phyloP scores from a whole-genome alignment of 768 basidiomycete species.

The Mycena metata region DNA sequence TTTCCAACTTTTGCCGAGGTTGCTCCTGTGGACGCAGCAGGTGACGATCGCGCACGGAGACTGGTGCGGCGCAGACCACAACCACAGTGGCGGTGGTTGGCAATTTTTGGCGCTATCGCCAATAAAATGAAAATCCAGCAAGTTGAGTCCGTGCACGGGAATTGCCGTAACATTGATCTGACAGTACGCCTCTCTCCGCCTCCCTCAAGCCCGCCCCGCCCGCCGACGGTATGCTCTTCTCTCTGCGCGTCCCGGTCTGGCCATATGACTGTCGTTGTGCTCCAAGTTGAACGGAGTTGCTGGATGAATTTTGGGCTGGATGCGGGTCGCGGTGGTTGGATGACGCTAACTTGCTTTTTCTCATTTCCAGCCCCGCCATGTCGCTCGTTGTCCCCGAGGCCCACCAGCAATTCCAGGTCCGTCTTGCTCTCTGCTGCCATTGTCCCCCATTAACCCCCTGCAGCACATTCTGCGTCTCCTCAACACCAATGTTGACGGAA shows the following conservation, averaged over 20 bases:
- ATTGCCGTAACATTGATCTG: too few relatives aligned
- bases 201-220: not conserved
- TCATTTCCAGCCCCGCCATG: conserved; percentile 61
- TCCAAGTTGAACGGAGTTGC: conserved; percentile 15
- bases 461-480: conserved; percentile 99
- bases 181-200: too few relatives aligned
- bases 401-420: conserved; percentile 86
- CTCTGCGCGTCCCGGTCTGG: not conserved
- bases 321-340: conserved; percentile 6
- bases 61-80: too few relatives aligned
- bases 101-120: too few relatives aligned
- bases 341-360: conserved; percentile 23
- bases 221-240: conserved; percentile 11
- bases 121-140: too few relatives aligned
- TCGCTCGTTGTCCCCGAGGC: conserved; percentile 97
- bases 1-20: too few relatives aligned
- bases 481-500: conserved; percentile 99
- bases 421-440: not conserved
- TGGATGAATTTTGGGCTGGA: conserved; percentile 14
- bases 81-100: too few relatives aligned
- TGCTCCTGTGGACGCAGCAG: too few relatives aligned
- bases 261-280: not conserved
- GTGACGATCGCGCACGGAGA: too few relatives aligned
- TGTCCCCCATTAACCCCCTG: not conserved
- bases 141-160: too few relatives aligned